Percentiles rank a stretch among this genome's conserved stretches.
Evolutionary conservation across 495 filamentous ascomycete species (phyloP).

Genomic region (Penicillium verhagenii): DNA sequence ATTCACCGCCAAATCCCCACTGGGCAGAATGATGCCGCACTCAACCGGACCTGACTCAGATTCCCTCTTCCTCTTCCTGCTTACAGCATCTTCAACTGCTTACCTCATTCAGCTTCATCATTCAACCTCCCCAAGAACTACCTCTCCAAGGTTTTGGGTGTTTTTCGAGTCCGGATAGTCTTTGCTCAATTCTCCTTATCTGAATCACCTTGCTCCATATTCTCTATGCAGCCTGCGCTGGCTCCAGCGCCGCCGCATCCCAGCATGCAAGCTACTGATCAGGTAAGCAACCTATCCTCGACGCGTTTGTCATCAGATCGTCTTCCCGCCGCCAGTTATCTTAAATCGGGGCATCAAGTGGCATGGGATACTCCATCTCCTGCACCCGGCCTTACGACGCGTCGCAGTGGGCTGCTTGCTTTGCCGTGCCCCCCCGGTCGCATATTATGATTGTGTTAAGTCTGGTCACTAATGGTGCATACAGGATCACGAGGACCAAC

Average conservation of each 20-base stretch:
- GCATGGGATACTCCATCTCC: neutral
- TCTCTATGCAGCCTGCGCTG: conserved; percentile 54
- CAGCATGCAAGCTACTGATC: conserved; percentile 54
- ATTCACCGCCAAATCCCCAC: too few relatives aligned
- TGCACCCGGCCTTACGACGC: conserved; percentile 11
- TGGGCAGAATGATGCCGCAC: conserved; percentile 2
- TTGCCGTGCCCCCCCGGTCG: conserved; percentile 9
- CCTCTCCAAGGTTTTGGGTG: conserved; percentile 4
- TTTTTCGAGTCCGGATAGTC: conserved; percentile 6
- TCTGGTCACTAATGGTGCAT: conserved; percentile 10
- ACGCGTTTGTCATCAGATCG: conserved; percentile 49
- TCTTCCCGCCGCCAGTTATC: conserved; percentile 25
- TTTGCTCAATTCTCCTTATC: conserved; percentile 8
- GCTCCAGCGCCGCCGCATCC: conserved; percentile 59
- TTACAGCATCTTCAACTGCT: conserved; percentile 35
- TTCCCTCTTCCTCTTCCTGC: conserved; percentile 13
- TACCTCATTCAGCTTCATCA: conserved; percentile 40
- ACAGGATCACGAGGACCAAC: conserved; percentile 53
- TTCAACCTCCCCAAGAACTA: conserved; percentile 13
- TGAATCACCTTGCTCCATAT: neutral
- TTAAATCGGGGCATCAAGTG: conserved; percentile 7
- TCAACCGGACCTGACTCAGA: conserved; percentile 1
- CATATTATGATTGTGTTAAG: neutral
- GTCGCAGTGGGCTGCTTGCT: conserved; percentile 6
- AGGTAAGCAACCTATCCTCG: conserved; percentile 48